Evolutionary conservation across 2,329 filamentous ascomycete genomes (phyloP).

Genomic region (Fusarium torulosum): DNA sequence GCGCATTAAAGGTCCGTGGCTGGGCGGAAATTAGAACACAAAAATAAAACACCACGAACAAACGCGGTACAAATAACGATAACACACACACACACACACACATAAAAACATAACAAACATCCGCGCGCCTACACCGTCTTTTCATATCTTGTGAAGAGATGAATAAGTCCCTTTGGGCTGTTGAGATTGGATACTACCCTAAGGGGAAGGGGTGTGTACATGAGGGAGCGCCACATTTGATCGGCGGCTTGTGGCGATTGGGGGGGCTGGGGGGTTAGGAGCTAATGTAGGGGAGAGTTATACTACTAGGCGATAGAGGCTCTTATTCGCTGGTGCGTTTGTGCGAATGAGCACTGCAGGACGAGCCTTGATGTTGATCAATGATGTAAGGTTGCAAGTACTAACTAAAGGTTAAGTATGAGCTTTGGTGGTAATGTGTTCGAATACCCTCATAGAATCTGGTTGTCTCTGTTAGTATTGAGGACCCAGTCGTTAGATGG

Average conservation of each 20-base stretch:
- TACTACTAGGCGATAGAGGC: not conserved
- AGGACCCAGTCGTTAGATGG: no score
- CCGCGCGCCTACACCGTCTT: conserved; percentile 35
- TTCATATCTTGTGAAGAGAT: conserved; percentile 26
- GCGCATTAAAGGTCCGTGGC: conserved; percentile 27
- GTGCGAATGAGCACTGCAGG: not conserved
- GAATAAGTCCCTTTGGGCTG: not conserved
- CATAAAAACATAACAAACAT: conserved; percentile 19
- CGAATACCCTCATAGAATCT: no score
- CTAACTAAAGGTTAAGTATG: no score
- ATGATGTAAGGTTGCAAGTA: no score
- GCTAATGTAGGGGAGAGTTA: not conserved
- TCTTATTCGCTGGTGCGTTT: conserved; percentile 11
- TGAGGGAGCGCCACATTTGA: conserved; percentile 14
- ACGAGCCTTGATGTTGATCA: no score
- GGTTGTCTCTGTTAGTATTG: no score
- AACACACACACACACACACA: not conserved
- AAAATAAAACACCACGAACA: conserved; percentile 6
- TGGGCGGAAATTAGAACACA: conserved; percentile 32
- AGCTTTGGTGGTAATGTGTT: no score
- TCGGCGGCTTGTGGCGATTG: not conserved
- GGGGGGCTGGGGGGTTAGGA: not conserved
- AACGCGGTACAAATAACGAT: conserved; percentile 10
- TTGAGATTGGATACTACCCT: conserved; percentile 3
- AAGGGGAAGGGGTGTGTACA: conserved; percentile 11